Percentiles rank a stretch among this genome's conserved stretches.
phyloP scores from a whole-genome alignment of 768 basidiomycete species.

The Clitopilus passeckerianus region DNA sequence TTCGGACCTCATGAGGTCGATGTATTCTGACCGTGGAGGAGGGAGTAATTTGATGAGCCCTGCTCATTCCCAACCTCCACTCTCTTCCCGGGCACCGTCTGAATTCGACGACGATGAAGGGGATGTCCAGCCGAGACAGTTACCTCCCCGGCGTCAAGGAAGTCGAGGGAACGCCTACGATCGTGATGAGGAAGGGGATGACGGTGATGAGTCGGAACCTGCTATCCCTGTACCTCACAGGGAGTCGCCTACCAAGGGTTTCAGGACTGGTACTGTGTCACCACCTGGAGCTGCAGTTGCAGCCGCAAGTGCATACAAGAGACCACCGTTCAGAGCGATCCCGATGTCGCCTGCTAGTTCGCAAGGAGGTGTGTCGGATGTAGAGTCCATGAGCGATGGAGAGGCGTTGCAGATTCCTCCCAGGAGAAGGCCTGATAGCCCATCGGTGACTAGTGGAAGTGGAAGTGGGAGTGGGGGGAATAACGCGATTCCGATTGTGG shows the following conservation, averaged over 20 bases:
- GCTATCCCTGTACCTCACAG: constrained; percentile 14
- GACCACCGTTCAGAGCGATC: constrained; percentile 5
- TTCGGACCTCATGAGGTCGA: constrained; percentile 1
- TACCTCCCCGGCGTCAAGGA: constrained; percentile 7
- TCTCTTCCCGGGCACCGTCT: not conserved
- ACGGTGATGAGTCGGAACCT: constrained; percentile 15
- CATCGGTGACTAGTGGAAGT: not conserved
- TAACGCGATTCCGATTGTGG: not conserved
- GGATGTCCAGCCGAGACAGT: constrained; percentile 8
- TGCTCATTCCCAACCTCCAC: not conserved
- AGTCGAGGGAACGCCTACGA: not conserved
- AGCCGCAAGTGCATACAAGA: not conserved
- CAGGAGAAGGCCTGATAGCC: not conserved
- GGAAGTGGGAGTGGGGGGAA: too few species aligned
- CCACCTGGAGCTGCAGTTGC: constrained; percentile 8
- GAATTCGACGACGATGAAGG: constrained; percentile 9
- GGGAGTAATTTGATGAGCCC: not conserved
- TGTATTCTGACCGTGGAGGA: not conserved
- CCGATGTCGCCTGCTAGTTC: not conserved
- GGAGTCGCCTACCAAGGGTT: constrained; percentile 5
- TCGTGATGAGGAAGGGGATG: constrained; percentile 6
- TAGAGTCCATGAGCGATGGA: not conserved
- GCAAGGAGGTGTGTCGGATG: not conserved
- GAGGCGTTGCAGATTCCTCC: not conserved
- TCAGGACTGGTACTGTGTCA: not conserved